Evolutionary conservation across 768 basidiomycete species (phyloP), one percentile per base, ranked within the genome.

Genomic region (Amanita exitialis): DNA sequence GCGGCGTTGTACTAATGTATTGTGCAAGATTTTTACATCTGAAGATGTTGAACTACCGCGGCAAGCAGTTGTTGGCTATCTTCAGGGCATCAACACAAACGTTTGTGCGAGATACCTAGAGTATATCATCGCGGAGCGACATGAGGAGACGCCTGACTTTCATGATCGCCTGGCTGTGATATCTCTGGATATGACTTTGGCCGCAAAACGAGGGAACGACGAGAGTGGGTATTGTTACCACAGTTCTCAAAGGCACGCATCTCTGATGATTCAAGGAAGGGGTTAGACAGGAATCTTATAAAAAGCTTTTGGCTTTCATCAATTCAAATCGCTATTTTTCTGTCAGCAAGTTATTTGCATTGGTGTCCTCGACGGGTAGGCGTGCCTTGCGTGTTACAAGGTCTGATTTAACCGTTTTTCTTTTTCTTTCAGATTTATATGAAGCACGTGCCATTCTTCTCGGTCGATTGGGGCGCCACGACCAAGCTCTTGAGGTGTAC

Each of bases 401-500:
- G 6, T 8, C 15, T 41, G 36, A 38, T 7, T 39, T 23, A 16
- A 48, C 46, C 10, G 45, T 28, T 15, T 27, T 43, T 6, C 30
- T 4, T 58, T 23, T 23, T 27, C 6, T 32, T 13, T 4, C 13
- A 93, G 92, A 91, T 58, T 72, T 96, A 35, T 91, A 79, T 53
- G 92, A 98, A 65, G 92, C 90, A 13, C 82, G 92, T 37, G 96
- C 96, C 0, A 83, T 97, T 53, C 75, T 99, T 6, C 71, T 97
- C 8, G 96, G 96, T 8, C 77, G 87, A 41, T 74, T 97, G 54
- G 91, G 88, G 1, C 81, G 90, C 49, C 95, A 98, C 54, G 91
- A 96, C 54, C 90, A 85, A 54, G 93, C 95, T 0, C 77, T 98
- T n/a, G 90, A 94, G 61, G 77, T 95, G 12, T 99, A 98, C 62